Evolutionary conservation across 176 grass and related monocot species (phyloP).

Genomic region (Zoysia japonica): DNA sequence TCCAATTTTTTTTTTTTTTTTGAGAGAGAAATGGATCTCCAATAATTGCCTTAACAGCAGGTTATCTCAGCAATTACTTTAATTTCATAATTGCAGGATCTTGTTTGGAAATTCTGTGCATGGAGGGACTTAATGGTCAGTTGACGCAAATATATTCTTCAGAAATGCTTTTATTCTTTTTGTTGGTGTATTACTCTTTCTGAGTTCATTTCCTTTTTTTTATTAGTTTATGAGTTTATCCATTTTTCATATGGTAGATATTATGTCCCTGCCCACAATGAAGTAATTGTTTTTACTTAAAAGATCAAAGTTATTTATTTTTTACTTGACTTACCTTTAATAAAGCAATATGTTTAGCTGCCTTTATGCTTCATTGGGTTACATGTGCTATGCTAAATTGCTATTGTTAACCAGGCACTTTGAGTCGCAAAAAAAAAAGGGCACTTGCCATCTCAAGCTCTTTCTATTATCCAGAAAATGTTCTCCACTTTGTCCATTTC

Average conservation of each 20-base stretch:
- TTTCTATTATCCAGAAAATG: background rate
- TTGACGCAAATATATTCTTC: conserved; percentile 35
- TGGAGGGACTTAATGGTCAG: conserved; percentile 99
- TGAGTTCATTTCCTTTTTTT: background rate
- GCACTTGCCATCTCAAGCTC: background rate
- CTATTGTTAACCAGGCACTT: background rate
- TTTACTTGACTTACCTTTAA: conserved; percentile 2
- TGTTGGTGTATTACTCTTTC: background rate
- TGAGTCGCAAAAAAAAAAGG: too few relatives aligned
- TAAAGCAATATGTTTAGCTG: background rate
- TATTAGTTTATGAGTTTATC: background rate
- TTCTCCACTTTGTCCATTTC: background rate
- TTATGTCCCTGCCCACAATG: background rate
- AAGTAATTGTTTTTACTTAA: background rate
- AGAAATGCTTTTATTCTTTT: background rate
- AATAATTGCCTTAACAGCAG: conserved; percentile 19
- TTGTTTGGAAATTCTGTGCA: conserved; percentile 87
- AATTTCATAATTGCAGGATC: conserved; percentile 64
- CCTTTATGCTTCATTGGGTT: background rate
- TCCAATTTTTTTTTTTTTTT: background rate
- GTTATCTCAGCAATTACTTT: conserved; percentile 21
- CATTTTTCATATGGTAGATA: background rate
- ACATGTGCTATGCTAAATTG: background rate
- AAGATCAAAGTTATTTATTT: background rate
- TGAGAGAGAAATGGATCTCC: background rate